Percentiles rank a stretch among this genome's conserved stretches.
Conservation (phyloP, 768 basidiomycete genomes). For the Mycena vulgaris region DNA sequence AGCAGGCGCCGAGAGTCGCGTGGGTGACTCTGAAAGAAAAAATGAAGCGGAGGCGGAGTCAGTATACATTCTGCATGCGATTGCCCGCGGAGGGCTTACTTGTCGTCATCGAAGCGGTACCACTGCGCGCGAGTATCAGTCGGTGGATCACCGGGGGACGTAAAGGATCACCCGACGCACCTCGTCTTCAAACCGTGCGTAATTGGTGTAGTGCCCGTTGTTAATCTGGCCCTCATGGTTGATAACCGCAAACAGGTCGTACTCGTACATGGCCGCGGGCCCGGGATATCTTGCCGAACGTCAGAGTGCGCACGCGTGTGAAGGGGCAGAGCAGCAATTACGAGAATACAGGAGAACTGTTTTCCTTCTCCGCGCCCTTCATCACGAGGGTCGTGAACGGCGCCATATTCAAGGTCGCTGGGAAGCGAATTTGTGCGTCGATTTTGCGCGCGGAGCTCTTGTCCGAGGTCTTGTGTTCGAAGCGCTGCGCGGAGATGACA, state of each 20-base stretch:
- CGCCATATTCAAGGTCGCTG: conserved; percentile 89
- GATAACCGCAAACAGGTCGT: conserved; percentile 93
- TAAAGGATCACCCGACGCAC: too few relatives aligned
- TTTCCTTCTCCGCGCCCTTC: conserved; percentile 66
- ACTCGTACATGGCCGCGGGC: conserved; percentile 83
- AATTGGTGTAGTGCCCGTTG: conserved; percentile 96
- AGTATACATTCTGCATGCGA: too few relatives aligned
- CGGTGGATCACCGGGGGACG: too few relatives aligned
- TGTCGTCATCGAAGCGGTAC: conserved; percentile 97
- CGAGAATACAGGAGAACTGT: conserved; percentile 43
- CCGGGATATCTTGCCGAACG: conserved; percentile 58
- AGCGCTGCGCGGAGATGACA: conserved; percentile 69
- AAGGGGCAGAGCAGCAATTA: conserved; percentile 19
- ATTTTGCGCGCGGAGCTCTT: conserved; percentile 87
- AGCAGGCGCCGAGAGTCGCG: conserved; percentile 76
- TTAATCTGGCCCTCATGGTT: conserved; percentile 96
- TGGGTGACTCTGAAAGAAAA: conserved; percentile 70
- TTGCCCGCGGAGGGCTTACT: too few relatives aligned
- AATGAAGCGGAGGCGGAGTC: too few relatives aligned
- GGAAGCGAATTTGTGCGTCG: conserved; percentile 86
- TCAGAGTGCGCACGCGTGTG: neutral
- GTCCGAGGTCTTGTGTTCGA: conserved; percentile 86
- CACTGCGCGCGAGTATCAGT: conserved; percentile 65
- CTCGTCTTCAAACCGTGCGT: conserved; percentile 87
- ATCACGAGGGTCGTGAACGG: conserved; percentile 82